phyloP scores from a whole-genome alignment of 768 basidiomycete genomes.

The Russula sp. region DNA sequence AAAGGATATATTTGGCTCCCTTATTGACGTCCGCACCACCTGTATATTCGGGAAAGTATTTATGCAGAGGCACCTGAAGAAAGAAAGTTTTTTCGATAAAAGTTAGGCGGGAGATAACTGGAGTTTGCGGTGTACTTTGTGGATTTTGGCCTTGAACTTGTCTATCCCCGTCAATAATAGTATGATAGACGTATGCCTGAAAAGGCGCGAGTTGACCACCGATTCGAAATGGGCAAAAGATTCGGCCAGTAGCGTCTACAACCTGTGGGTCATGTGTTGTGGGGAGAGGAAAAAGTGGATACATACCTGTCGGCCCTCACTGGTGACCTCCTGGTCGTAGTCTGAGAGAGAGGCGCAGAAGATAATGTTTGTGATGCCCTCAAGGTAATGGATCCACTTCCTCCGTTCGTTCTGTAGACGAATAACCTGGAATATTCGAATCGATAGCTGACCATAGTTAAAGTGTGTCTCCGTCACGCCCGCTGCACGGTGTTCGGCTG shows the following conservation, averaged over 20 bases:
- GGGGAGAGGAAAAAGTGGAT: slow-evolving; percentile 27
- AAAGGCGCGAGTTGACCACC: slow-evolving; percentile 49
- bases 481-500: slow-evolving; percentile 78
- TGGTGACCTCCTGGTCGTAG: slow-evolving; percentile 51
- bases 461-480: slow-evolving; percentile 78
- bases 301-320: background rate
- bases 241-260: slow-evolving; percentile 39
- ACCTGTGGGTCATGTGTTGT: background rate
- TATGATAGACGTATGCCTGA: slow-evolving; percentile 37
- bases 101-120: background rate
- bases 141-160: slow-evolving; percentile 45
- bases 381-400: slow-evolving; percentile 51
- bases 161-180: slow-evolving; percentile 41
- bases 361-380: slow-evolving; percentile 60
- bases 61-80: slow-evolving; percentile 27
- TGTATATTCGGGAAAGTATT: slow-evolving; percentile 40
- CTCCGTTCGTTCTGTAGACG: slow-evolving; percentile 47
- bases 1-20: slow-evolving; percentile 42
- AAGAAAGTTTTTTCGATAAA: background rate
- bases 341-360: slow-evolving; percentile 69
- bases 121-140: slow-evolving; percentile 28
- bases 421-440: slow-evolving; percentile 71
- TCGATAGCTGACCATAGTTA: slow-evolving; percentile 30
- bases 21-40: slow-evolving; percentile 41
- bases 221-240: slow-evolving; percentile 46